Base-by-base conservation (phyloP, 2,329 filamentous ascomycete genomes). In the Apiospora kogelbergensis region DNA sequence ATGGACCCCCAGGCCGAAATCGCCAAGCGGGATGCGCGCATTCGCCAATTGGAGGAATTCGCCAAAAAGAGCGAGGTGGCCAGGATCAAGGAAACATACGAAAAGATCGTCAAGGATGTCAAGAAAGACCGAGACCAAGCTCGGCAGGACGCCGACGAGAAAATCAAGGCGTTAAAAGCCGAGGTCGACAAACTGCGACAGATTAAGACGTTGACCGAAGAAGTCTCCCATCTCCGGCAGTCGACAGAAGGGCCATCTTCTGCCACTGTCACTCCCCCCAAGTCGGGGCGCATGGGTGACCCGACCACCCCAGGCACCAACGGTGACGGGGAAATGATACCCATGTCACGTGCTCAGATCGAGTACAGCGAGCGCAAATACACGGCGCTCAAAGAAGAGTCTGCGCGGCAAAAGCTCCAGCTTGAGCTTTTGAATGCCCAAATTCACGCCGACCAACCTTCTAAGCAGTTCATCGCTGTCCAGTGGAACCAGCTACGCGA, bases 401-500 rank as follows among this genome's bases (percentile, higher is more conserved):
- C 45, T 9, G 17, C 30, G 10, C 65, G n/a, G 42, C 44, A 53
- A 4, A 66, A 24, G 44, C 26, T 53, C 4, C 42, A 66, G 40
- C 22, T 24, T 44, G 65, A 53, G n/a, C 22, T 46, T 11, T 42
- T 66, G 9, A 46, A n/a, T 10, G 65, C 65, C 17, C 44, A 66
- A 30, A 7, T 48, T 17, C 24, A 37, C 11, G 37, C 24, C 63
- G 65, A 44, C 44, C 65, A 66, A 17, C 42, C 33, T n/a, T 37
- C 45, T 9, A 40, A 68, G 45, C 73, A 76, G 64, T 71, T 71
- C 11, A 37, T 71, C n/a, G 64, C 74, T 10, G 57, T 70, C 11
- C 22, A 57, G 20, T 78, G 74, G 74, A 71, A 71, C 37, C 41
- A 70, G 24, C 70, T 78, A 24, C 72, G 75, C 48, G 70, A 70